Evolutionary conservation across 2,329 filamentous ascomycete species (phyloP), one percentile per base, ranked within the genome.

Genomic region (Arthrobotrys iridis): DNA sequence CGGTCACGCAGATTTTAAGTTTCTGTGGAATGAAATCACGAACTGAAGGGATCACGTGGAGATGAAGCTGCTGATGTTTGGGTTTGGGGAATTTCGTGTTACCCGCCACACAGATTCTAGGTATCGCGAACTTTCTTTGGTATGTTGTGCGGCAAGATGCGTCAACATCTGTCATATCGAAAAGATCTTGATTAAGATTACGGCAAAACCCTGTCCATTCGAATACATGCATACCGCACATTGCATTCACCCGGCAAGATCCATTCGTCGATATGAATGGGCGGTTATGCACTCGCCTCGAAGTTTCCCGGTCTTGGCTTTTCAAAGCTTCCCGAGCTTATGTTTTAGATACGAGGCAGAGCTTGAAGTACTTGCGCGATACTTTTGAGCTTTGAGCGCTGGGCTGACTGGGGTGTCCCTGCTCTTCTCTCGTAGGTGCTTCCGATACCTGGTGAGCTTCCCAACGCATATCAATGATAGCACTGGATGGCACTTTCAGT

Each of bases 391-490:
- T 40, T 28, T 28, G 20, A 41, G 11, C 22, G 7, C 22, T 30
- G 41, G 43, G 37, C 70, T 74, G 55, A 74, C 70, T 62, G 59
- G 67, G 63, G 45, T 65, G 26, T 66, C 57, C 59, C 59, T 63
- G 58, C 63, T 30, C 28, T 58, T 7, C n/a, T 24, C 48, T 20
- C 18, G 8, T 60, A 74, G 70, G 28, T 74, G 70, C 24, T 74
- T 62, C 50, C 33, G 52, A 57, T 63, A 74, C 59, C 45, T 74
- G 6, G 35, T 57, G 28, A 40, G 30, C 28, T 67, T 62, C 37
- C 70, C 70, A 48, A 74, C 70, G 28, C 70, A 74, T 26, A 74
- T 74, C 70, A 74, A 74, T 46, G 62, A 55, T n/a, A 74, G 70
- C 46, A 74, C 62, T 18, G 70, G 70, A 52, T 74, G 70, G 70